Percentiles rank a stretch among this genome's conserved stretches.
These are phyloP conservation scores for Hymenotorrendiella dingleyae DNA, from an alignment of 2,329 filamentous ascomycete species.

Conservation along the genomic window DNA sequence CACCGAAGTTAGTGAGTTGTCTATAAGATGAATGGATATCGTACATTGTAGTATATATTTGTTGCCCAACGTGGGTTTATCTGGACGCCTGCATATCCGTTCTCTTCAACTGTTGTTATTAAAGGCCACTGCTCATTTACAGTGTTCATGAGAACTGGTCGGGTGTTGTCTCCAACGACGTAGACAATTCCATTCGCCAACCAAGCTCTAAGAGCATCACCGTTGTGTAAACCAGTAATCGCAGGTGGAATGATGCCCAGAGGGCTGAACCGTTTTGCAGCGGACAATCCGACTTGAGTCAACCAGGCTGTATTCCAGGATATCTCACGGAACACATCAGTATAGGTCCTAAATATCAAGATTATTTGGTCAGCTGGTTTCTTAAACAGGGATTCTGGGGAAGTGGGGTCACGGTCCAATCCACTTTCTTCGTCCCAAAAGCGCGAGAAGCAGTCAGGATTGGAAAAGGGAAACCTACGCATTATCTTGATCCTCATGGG, in stretches of 20 bases:
- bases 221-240: conserved; percentile 59
- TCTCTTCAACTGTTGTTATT: conserved; percentile 42
- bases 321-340: conserved; percentile 51
- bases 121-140: conserved; percentile 46
- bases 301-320: conserved; percentile 56
- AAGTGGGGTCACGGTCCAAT: no score
- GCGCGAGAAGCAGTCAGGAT: no score
- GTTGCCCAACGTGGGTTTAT: conserved; percentile 56
- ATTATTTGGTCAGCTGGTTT: no score
- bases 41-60: conserved; percentile 55
- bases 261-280: conserved; percentile 41
- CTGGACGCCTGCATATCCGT: conserved; percentile 50
- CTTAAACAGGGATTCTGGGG: no score
- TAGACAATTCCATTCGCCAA: conserved; percentile 52
- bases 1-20: not conserved
- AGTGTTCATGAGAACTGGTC: conserved; percentile 46
- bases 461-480: no score
- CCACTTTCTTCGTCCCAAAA: no score
- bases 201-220: conserved; percentile 55
- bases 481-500: conserved; percentile 19
- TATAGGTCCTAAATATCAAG: no score
- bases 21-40: conserved; percentile 24
- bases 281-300: conserved; percentile 43
- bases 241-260: conserved; percentile 56
- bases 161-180: conserved; percentile 60